Evolutionary conservation across 768 basidiomycete species (phyloP), one percentile per base, ranked within the genome.

Genomic region (Boletus subparvulus): DNA sequence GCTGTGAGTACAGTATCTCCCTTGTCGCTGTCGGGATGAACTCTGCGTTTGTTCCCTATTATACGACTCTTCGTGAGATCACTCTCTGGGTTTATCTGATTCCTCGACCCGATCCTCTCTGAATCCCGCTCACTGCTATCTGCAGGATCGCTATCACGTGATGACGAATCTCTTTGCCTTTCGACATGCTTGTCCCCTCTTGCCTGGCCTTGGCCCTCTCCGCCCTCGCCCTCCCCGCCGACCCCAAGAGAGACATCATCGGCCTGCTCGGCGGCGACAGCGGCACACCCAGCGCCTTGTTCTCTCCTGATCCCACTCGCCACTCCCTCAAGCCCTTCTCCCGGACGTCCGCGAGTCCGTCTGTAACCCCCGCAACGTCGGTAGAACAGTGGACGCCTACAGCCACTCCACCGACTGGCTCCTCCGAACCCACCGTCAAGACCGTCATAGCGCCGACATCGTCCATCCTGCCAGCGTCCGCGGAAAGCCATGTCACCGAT

Each of bases 1-100:
- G 17, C 50, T 14, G 50, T 43, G 41, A 52, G 39, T 28, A 28
- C 6, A 3, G 26, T 32, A 24, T 14, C 42, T 14, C 32, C 24
- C 43, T 28, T 14, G 30, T n/a, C 24, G 10, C 16, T 49, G 48
- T 21, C 36, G 37, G 65, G 81, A 83, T 83, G 83, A 80, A 61
- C 58, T n/a, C 62, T 63, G 65, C 75, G 74, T 12, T 53, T 48
- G 82, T 84, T 85, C 79, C 83, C 83, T 84, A 83, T 83, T 84
- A 83, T 79, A 79, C 77, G 81, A 83, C 37, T 37, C 45, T 46
- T 46, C 49, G 61, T 77, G 78, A 81, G 77, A 79, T 78, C 66
- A 69, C 66, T 61, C 64, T 70, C 74, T 73, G 74, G 74, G 73
- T 78, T 72, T 74, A 69, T 62, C 80, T 81, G 79, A 80, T 32